Conservation (phyloP, 805 yeast species). For the Yarrowia sp. region DNA sequence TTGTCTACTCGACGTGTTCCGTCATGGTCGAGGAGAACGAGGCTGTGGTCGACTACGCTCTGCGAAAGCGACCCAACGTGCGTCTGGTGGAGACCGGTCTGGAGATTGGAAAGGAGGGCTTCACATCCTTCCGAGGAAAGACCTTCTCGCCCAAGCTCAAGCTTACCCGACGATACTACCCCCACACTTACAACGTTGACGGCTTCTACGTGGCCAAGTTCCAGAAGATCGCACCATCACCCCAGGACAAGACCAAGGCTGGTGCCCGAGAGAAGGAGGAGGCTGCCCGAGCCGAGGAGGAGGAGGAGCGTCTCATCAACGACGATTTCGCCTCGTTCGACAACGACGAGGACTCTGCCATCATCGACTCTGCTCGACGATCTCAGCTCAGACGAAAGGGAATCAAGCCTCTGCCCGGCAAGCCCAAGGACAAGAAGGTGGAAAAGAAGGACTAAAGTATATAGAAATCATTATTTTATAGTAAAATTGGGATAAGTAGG, state of each 20-base stretch:
- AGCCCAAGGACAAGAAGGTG: slow-evolving; percentile 12
- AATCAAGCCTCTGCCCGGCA: slow-evolving; percentile 43
- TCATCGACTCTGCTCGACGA: slow-evolving; percentile 65
- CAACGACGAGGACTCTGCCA: slow-evolving; percentile 72
- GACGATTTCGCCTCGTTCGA: slow-evolving; percentile 87
- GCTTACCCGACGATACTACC: slow-evolving; percentile 93
- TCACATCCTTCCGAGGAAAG: slow-evolving; percentile 91
- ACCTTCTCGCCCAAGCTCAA: slow-evolving; percentile 78
- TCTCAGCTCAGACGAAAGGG: slow-evolving; percentile 50
- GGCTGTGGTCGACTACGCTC: slow-evolving; percentile 97
- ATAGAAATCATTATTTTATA: slow-evolving; percentile 13
- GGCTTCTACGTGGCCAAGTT: slow-evolving; percentile 98
- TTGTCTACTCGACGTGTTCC: slow-evolving; percentile 97
- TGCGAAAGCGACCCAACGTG: slow-evolving; percentile 95
- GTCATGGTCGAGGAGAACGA: slow-evolving; percentile 98
- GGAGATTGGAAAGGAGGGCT: slow-evolving; percentile 95
- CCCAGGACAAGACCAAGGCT: slow-evolving; percentile 83
- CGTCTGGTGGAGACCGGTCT: slow-evolving; percentile 91
- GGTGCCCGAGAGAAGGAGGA: slow-evolving; percentile 88
- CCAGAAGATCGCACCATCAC: slow-evolving; percentile 85
- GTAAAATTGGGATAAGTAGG: too few relatives aligned
- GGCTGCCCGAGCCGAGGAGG: slow-evolving; percentile 72
- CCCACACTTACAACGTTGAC: slow-evolving; percentile 98
- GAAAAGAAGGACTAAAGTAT: slow-evolving; percentile 9
- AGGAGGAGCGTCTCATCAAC: slow-evolving; percentile 75